Evolutionary conservation across 371 early-diverging fungal genomes (phyloP), one percentile per base, ranked within the genome.

Genomic region (Mucor indicus): DNA sequence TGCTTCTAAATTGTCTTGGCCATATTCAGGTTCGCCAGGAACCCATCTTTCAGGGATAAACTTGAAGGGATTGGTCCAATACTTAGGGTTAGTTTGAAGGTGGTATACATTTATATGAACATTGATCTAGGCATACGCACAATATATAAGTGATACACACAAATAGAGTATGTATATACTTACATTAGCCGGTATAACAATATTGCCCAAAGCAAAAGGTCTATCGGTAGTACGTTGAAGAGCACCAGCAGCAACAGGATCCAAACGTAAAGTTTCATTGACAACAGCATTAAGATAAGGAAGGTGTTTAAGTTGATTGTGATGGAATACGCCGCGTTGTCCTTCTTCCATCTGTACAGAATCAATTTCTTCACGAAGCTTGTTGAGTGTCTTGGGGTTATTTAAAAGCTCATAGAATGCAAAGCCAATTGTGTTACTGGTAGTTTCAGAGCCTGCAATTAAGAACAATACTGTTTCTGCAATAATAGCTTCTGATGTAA

Each of bases 381-480:
- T 58, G 3, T 51, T 48, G 9, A 65, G 40, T 3, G 30, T 51
- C 8, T 44, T 38, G 2, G 74, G 69, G 12, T 64, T 24, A n/a
- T 51, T 50, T 6, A 69, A 32, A 5, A 73, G 49, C 13, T 67
- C 57, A 9, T 64, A 46, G 8, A 73, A 19, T 3, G 50, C 45
- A 48, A 69, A 74, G 7, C 67, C 67, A 2, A 56, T 52, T 0
- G 68, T 64, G 24, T 69, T 69, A 33, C 62, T 57, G 2, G 65
- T 60, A 1, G 74, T 73, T 23, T 73, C 74, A 3, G 64, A 61
- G 21, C 74, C 74, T 27, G 74, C 74, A 32, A 72, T 44, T 21
- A 72, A 46, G 46, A 68, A 68, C 7, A 72, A 41, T 1, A 57
- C 59, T 2, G 61, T 63, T 48, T 72, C 72, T 3, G 48, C 19